Evolutionary conservation across 768 basidiomycete genomes (phyloP).

Genomic region (Flagelloscypha sp.): DNA sequence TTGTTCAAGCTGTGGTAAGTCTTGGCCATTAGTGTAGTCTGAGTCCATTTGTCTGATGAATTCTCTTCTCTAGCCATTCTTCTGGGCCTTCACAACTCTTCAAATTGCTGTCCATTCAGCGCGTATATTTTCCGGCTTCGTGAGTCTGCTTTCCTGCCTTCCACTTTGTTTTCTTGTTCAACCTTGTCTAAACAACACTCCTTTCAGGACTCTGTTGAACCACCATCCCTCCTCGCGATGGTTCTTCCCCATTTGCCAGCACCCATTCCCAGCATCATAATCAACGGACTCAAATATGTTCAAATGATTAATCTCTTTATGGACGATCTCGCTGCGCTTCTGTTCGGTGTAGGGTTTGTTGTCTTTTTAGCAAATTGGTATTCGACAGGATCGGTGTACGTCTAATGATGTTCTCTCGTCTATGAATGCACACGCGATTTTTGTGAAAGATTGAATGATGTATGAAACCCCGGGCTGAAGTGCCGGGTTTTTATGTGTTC

Average conservation of each 20-base stretch:
- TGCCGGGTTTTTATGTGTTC: no score
- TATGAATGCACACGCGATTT: no score
- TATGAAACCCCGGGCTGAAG: no score
- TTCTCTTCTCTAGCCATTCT: slow-evolving; percentile 50
- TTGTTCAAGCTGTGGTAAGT: slow-evolving; percentile 54
- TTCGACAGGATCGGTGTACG: no score
- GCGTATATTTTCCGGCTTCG: slow-evolving; percentile 62
- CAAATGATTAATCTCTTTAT: slow-evolving; percentile 59
- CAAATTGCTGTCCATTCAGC: slow-evolving; percentile 65
- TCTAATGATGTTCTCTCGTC: no score
- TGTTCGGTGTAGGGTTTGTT: slow-evolving; percentile 68
- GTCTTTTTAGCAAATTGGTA: slow-evolving; percentile 46
- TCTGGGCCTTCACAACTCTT: slow-evolving; percentile 73
- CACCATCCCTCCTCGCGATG: slow-evolving; percentile 50
- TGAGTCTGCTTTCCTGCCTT: slow-evolving; percentile 25
- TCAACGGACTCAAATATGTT: slow-evolving; percentile 57
- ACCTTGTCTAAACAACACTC: slow-evolving; percentile 1
- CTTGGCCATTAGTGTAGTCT: slow-evolving; percentile 3
- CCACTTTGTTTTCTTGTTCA: not conserved
- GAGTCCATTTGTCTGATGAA: slow-evolving; percentile 7
- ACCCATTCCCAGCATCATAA: slow-evolving; percentile 53
- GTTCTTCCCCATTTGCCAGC: slow-evolving; percentile 60
- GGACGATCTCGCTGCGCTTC: slow-evolving; percentile 60
- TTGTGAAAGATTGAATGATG: no score
- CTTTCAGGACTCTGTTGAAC: slow-evolving; percentile 47